Evolutionary conservation across 495 filamentous ascomycete genomes (phyloP), one percentile per base, ranked within the genome.

Genomic region (Penicillium parvum): DNA sequence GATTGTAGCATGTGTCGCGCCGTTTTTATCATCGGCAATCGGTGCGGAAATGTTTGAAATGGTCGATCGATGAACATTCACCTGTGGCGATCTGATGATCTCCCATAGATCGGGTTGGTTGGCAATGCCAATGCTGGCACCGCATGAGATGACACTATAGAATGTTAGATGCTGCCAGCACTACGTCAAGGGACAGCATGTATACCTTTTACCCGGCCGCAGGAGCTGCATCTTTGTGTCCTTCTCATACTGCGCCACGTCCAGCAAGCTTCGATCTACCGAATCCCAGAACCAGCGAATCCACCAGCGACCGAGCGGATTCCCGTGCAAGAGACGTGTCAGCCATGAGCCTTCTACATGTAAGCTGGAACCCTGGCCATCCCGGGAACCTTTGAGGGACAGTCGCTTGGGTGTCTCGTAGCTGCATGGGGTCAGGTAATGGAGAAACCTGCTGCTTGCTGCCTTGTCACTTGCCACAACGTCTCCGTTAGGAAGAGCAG

Each of bases 281-380:
- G 50, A 52, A 9, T 42, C 35, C 63, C 63, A 66, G 6, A 61
- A 45, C 32, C 34, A 40, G 20, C 49, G 45, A 18, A 64, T 34
- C 19, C 42, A 36, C 39, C 48, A 52, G 16, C 58, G 47, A 8
- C 63, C 60, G 4, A 64, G 3, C 1, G 45, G 49, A 22, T 62
- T 66, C 0, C 55, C 60, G 27, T 64, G 58, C 7, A 66, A 37
- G 0, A 64, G 10, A 4, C 60, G 78, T 57, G 9, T 77, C 68
- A 37, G 83, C 70, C 55, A 71, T 59, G 21, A 82, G 62, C 30
- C 86, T 76, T 49, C 82, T 38, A 32, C 47, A 54, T 4, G 78
- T 73, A 25, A 60, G 49, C 40, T 85, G 79, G 40, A 80, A 61
- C 40, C 77, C 72, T 4, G 47, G 29, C 30, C 59, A 47, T 22